phyloP scores from a whole-genome alignment of 139 green algal species.

The Spirogloea muscicola region DNA sequence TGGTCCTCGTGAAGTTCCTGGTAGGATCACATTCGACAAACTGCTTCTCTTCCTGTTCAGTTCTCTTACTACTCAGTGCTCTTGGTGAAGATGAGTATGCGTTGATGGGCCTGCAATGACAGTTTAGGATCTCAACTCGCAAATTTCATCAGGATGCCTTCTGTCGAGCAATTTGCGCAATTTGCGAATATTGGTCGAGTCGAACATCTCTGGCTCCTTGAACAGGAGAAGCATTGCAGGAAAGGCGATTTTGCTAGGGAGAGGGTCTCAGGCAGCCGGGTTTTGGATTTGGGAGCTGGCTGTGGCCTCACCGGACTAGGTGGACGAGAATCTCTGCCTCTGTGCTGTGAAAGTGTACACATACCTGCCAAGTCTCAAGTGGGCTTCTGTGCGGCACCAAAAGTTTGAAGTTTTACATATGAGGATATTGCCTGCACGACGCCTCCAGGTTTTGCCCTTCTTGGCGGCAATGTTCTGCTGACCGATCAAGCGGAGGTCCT shows the following conservation, averaged over 20 bases:
- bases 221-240: constrained; percentile 56
- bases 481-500: constrained; percentile 72
- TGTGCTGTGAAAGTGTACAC: too few species aligned
- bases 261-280: constrained; percentile 64
- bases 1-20: constrained; percentile 86
- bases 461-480: constrained; percentile 68
- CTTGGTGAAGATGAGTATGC: too few species aligned
- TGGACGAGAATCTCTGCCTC: not conserved
- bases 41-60: not conserved
- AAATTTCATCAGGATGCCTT: not conserved
- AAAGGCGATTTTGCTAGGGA: constrained; percentile 66
- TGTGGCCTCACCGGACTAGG: constrained; percentile 72
- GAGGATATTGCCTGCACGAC: not conserved
- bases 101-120: too few species aligned
- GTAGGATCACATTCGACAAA: constrained; percentile 27
- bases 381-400: not conserved
- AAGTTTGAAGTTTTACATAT: not conserved
- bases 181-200: not conserved
- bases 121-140: not conserved
- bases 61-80: not conserved
- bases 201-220: not conserved
- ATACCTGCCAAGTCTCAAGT: not conserved
- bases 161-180: not conserved
- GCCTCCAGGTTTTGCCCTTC: constrained; percentile 54
- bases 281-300: constrained; percentile 80